Evolutionary conservation across 306 rosid species (phyloP), one percentile per base, ranked within the genome.

Genomic region (Sechiopsis laciniata): DNA sequence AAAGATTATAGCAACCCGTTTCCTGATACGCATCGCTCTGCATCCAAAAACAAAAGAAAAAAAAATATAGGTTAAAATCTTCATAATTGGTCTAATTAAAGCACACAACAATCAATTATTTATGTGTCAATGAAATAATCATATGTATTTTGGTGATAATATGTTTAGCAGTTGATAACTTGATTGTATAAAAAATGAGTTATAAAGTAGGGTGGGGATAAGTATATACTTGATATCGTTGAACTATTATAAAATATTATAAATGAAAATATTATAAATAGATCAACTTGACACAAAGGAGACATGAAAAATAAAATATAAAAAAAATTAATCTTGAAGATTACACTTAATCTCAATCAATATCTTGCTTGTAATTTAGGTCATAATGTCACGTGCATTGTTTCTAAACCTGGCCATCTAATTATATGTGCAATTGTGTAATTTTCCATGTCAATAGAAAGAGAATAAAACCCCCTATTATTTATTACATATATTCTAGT

Each of bases 1-100:
- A 79, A 55, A 94, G 97, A 75, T 94, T 94, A 87, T 94, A 94
- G 84, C 98, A 94, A 12, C 98, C 96, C 0, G 98, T 94, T 54
- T 94, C 89, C 68, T 89, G 88, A 77, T 90, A 94, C 14, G 96
- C 78, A 71, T 94, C 98, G 37, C 87, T 81, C 98, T 40, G 46
- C n/a, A n/a, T n/a, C n/a, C n/a, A n/a, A n/a, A n/a, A n/a, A n/a
- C n/a, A n/a, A n/a, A n/a, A n/a, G n/a, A n/a, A 1, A 29, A 29
- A 29, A 29, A 29, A 3, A 1, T 29, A 1, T 29, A 32, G 37
- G 37, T 32, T 32, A 32, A 32, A 32, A 1, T 1, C 37, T 32
- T 5, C 5, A 5, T 32, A 32, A 5, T 32, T 32, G 37, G 37
- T 32, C 5, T 32, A 32, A 32, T 32, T 32, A 32, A 32, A 3